Evolutionary conservation across 23 red algal species (phyloP), one percentile per base, ranked within the genome.

Genomic region (Gracilariopsis chorda): DNA sequence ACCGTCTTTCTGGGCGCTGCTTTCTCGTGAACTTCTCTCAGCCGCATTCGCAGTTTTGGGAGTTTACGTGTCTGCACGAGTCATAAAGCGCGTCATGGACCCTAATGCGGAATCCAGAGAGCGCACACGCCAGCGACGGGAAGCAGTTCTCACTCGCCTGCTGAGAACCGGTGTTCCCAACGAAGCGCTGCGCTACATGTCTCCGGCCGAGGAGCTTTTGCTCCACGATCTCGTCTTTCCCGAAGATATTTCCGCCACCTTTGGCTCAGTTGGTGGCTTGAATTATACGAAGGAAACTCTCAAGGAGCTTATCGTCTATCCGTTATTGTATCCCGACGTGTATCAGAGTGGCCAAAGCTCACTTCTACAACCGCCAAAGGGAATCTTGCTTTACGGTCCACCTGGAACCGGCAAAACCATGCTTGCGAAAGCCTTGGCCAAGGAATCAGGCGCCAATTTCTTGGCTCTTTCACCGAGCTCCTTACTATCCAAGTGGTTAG

Each of bases 371-470:
- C 90, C 97, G 21, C 90, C 97, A 6, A 91, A 92, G 30, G 91
- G 92, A 5, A 82, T 99, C 51, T 67, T 99, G 20, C 81, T 96
- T 52, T 96, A 94, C 48, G 97, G 97, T 9, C 97, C 97, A 6
- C 97, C 97, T 11, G 97, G 97, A n/a, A 99, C 97, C 17, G 97
- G 97, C 11, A 99, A 99, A 68, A 99, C 97, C 47, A 88, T 96
- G 93, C 93, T 96, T 24, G 97, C 92, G 46, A 96, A 95, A 49
- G 97, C 97, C 5, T 65, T 99, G 32, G 97, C 97, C 0, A 95
- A 95, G 59, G 90, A 95, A 58, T 87, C 74, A 25, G 84, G 93
- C 39, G 93, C 88, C 2, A 87, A 78, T 65, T 99, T 99, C 75
- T 65, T 99, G 29, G 81, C 83, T 11, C 55, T 99, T 16, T 82